These are phyloP conservation scores for Trichoderma erinaceum DNA, from an alignment of 495 filamentous ascomycete genomes.

Conservation along the genomic window DNA sequence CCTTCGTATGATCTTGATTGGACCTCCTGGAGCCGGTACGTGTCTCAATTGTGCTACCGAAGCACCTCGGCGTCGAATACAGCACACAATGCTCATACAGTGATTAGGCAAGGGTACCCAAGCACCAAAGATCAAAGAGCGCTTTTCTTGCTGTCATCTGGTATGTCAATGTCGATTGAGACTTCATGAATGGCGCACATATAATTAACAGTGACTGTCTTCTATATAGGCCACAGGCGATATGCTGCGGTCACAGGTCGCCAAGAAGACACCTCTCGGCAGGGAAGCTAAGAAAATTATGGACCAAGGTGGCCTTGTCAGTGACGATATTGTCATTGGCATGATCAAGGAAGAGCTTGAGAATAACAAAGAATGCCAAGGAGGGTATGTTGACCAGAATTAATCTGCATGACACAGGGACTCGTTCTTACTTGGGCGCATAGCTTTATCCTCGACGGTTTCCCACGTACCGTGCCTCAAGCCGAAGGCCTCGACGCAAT, in stretches of 20 bases:
- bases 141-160: slow-evolving; percentile 93
- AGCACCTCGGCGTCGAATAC: slow-evolving; percentile 14
- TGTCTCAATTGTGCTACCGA: slow-evolving; percentile 15
- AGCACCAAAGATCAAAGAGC: slow-evolving; percentile 95
- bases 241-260: slow-evolving; percentile 97
- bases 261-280: slow-evolving; percentile 92
- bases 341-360: slow-evolving; percentile 98
- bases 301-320: slow-evolving; percentile 95
- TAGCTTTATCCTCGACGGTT: slow-evolving; percentile 98
- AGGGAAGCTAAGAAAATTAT: slow-evolving; percentile 99
- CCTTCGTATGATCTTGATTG: slow-evolving; percentile 95
- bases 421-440: not conserved
- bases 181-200: not conserved
- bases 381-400: slow-evolving; percentile 58
- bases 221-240: slow-evolving; percentile 81
- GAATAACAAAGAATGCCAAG: slow-evolving; percentile 90
- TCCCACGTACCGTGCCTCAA: slow-evolving; percentile 93
- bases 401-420: not conserved
- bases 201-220: not conserved
- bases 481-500: slow-evolving; percentile 91
- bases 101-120: slow-evolving; percentile 93
- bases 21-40: slow-evolving; percentile 93
- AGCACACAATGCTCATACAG: slow-evolving; percentile 17
- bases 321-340: slow-evolving; percentile 97
- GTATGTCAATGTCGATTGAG: slow-evolving; percentile 46